Evolutionary conservation across 805 yeast species (phyloP), one percentile per base, ranked within the genome.

Genomic region (Kazachstania viticola): DNA sequence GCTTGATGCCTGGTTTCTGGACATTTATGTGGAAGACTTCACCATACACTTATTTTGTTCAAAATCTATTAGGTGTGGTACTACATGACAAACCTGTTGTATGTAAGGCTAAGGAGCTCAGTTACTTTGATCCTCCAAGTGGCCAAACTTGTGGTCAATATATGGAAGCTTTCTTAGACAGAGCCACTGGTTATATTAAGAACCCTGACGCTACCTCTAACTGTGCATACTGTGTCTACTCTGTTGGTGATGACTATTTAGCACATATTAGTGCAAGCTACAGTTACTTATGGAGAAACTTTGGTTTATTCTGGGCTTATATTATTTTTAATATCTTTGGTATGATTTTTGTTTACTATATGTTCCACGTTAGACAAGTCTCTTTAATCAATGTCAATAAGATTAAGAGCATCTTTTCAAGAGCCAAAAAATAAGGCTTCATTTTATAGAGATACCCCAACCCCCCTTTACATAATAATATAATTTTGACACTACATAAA

Each of bases 161-260:
- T 21, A 40, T 48, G 48, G 30, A 29, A 17, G 26, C 33, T 3
- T 49, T 39, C 28, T 31, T 51, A n/a, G 27, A 32, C 3, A 14
- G 5, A 4, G 36, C 39, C n/a, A 39, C 45, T 17, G 56, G 56
- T 13, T 51, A 51, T 24, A 34, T 53, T 13, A 15, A 30, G 6
- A 38, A 49, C 28, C 41, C 42, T 12, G 33, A 38, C n/a, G 60
- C 72, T 5, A 67, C 78, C 9, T 43, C 55, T 1, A 31, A 40
- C n/a, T 80, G 88, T 53, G 42, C 56, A 3, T 75, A 56, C 58
- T 80, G 91, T 56, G 42, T 65, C n/a, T 57, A 69, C 38, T 40
- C 55, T 4, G 48, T 53, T 9, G 77, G 87, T 6, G 69, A 79
- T 49, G 62, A 54, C 0, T 80, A 60, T 49, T 64, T 80, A 56